Evolutionary conservation across 495 filamentous ascomycete species (phyloP), one percentile per base, ranked within the genome.

Genomic region (Trichoderma gamsii): DNA sequence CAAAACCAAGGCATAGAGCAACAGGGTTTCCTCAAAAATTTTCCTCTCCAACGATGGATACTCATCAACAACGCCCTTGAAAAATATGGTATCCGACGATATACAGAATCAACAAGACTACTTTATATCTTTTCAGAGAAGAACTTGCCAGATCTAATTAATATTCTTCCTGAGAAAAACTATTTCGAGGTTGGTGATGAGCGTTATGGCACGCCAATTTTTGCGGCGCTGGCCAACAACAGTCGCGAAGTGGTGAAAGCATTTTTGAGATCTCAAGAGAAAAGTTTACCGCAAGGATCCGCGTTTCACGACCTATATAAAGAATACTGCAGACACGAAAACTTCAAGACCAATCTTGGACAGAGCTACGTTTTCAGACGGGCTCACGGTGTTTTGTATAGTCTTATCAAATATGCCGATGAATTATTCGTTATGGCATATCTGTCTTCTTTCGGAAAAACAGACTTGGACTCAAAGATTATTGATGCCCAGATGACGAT

Each of bases 101-200:
- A 82, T 69, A 79, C 69, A 8, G 23, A 56, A 3, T 67, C 69
- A 59, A 74, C 75, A 56, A 83, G 73, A 69, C 66, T 83, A 2
- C n/a, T 80, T 23, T 85, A 86, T 49, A 76, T 87, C 11, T 70
- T 83, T 32, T 79, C 84, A 46, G 79, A 83, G 35, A 73, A 73
- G 6, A 76, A 78, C 56, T 67, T 75, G 16, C 41, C 79, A 0
- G 71, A 75, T 27, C 79, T 86, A 35, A 79, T 84, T 68, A 69
- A 70, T 6, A 68, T 70, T 23, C 67, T 70, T 67, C 67, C 73
- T 38, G 32, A 32, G 0, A 43, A 56, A 13, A 69, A 69, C 0
- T 72, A 72, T 38, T 74, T 80, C 63, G 71, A 77, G 41, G 46
- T 76, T 18, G 69, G 72, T 67, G 70, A 71, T 3, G 81, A 77